Conservation (phyloP, 371 early-diverging fungal genomes). For the Mycotypha africana region DNA sequence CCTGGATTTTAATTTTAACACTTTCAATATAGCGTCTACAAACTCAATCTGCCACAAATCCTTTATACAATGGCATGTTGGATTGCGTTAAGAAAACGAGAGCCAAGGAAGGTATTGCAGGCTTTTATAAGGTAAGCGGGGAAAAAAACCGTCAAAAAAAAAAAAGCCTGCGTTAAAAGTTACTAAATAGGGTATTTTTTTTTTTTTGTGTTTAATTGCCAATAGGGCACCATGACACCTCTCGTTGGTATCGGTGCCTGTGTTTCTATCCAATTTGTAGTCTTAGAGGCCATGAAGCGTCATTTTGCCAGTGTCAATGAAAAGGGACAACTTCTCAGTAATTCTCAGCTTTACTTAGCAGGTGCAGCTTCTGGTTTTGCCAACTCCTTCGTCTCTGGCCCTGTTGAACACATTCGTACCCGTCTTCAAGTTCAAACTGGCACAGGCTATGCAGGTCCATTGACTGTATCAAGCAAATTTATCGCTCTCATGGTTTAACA, state of each 20-base stretch:
- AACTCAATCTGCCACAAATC: constrained; percentile 71
- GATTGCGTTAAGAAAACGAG: constrained; percentile 74
- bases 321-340: constrained; percentile 33
- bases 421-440: constrained; percentile 72
- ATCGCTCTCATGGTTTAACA: constrained; percentile 57
- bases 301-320: constrained; percentile 50
- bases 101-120: constrained; percentile 65
- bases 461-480: constrained; percentile 72
- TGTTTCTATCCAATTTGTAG: constrained; percentile 79
- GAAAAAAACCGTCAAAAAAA: no score
- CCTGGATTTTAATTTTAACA: no score
- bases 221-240: constrained; percentile 69
- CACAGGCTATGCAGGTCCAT: constrained; percentile 54
- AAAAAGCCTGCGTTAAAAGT: no score
- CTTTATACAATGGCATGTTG: constrained; percentile 65
- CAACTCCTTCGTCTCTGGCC: constrained; percentile 79
- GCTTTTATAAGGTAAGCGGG: constrained; percentile 77
- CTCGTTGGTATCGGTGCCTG: constrained; percentile 76
- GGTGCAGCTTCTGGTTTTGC: no score
- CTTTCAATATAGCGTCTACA: constrained; percentile 62
- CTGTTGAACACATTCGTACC: constrained; percentile 81
- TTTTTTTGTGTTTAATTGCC: background rate
- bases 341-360: constrained; percentile 67
- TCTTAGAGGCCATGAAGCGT: constrained; percentile 72
- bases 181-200: constrained; percentile 12